These are phyloP conservation scores for Pigoraptor vietnamica DNA, from an alignment of 78 protist species.

Conservation along the genomic window DNA sequence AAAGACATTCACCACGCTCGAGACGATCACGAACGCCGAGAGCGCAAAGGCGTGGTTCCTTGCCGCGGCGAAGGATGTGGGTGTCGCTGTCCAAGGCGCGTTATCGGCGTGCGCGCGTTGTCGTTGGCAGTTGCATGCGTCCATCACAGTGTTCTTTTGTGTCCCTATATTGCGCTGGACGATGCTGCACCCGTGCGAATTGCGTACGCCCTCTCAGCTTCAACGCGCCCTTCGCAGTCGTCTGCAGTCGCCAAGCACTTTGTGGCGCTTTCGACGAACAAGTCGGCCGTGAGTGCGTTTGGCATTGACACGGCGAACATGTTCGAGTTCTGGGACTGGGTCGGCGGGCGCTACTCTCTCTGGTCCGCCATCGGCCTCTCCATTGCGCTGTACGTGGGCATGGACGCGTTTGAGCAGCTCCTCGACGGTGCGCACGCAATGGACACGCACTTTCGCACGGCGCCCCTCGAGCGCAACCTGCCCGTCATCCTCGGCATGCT, in stretches of 20 bases:
- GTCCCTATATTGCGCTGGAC: background rate
- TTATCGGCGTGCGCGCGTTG: too few species aligned
- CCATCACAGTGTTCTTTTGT: background rate
- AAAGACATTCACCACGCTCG: conserved; percentile 95
- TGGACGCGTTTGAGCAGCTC: conserved; percentile 76
- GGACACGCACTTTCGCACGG: conserved; percentile 89
- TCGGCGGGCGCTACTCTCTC: conserved; percentile 88
- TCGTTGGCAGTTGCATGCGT: too few species aligned
- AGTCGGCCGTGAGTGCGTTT: conserved; percentile 50
- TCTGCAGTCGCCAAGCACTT: conserved; percentile 86
- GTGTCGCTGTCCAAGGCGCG: background rate
- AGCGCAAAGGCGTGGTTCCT: conserved; percentile 79
- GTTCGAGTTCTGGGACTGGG: conserved; percentile 95
- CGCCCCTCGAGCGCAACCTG: conserved; percentile 67
- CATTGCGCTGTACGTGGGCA: conserved; percentile 75
- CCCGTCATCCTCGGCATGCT: conserved; percentile 77
- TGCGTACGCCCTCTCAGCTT: too few species aligned
- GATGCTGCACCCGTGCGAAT: too few species aligned
- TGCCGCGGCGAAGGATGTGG: background rate
- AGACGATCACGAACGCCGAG: conserved; percentile 91
- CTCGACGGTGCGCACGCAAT: conserved; percentile 89
- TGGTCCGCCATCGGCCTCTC: conserved; percentile 93
- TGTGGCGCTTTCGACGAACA: conserved; percentile 93
- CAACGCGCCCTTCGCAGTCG: background rate
- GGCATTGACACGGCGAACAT: conserved; percentile 90